Base-by-base conservation (phyloP, 2,329 filamentous ascomycete species). In the Penicillium sp. region DNA sequence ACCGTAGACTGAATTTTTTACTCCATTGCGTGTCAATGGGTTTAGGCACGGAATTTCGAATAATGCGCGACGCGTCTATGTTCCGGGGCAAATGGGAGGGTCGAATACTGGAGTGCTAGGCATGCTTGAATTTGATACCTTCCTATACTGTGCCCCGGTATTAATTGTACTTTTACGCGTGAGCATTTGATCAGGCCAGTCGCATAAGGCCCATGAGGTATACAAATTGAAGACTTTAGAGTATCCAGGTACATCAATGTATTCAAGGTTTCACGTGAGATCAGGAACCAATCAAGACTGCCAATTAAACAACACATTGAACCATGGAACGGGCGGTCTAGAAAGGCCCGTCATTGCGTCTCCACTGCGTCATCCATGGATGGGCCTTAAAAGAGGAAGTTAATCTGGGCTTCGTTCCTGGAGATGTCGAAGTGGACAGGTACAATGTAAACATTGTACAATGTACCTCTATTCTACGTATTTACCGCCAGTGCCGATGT, bases 301-400 rank as follows among this genome's bases (percentile, higher is more conserved):
- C 43, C 34, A 49, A 42, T 36, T 23, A 52, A 55, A 47, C 27
- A 48, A 13, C 27, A 4, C 7, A 48, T 5, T 29, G 51, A 63
- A 32, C 62, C 61, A 64, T 46, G 62, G 62, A 55, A 60, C 53
- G 30, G 39, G n/a, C 32, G 35, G 62, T 64, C 62, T 65, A 63
- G 62, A 63, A 61, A 59, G 55, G 53, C 57, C 32, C 32, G 36
- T n/a, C 50, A 45, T 51, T 61, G 57, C 57, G 55, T 61, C 61
- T 43, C 61, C 61, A 63, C 62, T 58, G 59, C 60, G 59, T 61
- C 59, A 62, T 55, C 34, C 34, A 47, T 27, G 34, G 45, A 4
- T 27, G 13, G 6, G 14, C 7, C 16, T 14, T 36, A 29, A 29
- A 27, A 34, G 34, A 26, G 30, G 34, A 10, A 13, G 30, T 42